phyloP scores from a whole-genome alignment of 169 alveolate genomes.

The Hammondia hammondi region DNA sequence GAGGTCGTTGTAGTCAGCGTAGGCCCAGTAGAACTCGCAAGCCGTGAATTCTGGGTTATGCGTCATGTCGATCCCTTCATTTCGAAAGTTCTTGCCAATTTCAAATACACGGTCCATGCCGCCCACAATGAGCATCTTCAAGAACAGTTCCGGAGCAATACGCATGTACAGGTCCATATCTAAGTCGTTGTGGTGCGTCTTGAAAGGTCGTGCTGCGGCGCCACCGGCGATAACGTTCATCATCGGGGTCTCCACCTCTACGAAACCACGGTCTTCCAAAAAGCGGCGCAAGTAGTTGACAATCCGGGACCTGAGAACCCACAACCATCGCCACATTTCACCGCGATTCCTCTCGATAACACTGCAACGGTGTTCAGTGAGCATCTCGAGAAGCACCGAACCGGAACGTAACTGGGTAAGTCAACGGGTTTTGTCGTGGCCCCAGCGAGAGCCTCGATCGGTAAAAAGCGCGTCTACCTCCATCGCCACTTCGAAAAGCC shows the following conservation, averaged over 20 bases:
- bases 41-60: conserved; percentile 99
- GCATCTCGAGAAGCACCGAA: too few relatives aligned
- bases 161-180: conserved; percentile 96
- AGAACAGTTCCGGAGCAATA: conserved; percentile 98
- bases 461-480: too few relatives aligned
- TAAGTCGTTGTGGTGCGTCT: conserved; percentile 97
- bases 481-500: too few relatives aligned
- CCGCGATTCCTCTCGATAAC: too few relatives aligned
- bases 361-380: too few relatives aligned
- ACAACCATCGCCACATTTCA: too few relatives aligned
- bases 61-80: conserved; percentile 97
- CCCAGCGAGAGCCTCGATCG: too few relatives aligned
- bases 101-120: conserved; percentile 97
- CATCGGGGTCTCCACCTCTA: conserved; percentile 99
- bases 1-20: conserved; percentile 96
- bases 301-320: conserved; percentile 81
- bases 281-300: conserved; percentile 84
- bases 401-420: too few relatives aligned
- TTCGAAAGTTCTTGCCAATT: conserved; percentile 98
- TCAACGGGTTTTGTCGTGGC: too few relatives aligned
- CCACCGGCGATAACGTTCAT: conserved; percentile 97
- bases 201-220: conserved; percentile 98
- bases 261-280: conserved; percentile 92
- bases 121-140: conserved; percentile 95
- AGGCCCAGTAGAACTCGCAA: conserved; percentile 96